A percentile compares a stretch with the other conserved stretches of the same genome.
Conservation (phyloP, 2,329 filamentous ascomycete genomes). For the Hysterium pulicare region DNA sequence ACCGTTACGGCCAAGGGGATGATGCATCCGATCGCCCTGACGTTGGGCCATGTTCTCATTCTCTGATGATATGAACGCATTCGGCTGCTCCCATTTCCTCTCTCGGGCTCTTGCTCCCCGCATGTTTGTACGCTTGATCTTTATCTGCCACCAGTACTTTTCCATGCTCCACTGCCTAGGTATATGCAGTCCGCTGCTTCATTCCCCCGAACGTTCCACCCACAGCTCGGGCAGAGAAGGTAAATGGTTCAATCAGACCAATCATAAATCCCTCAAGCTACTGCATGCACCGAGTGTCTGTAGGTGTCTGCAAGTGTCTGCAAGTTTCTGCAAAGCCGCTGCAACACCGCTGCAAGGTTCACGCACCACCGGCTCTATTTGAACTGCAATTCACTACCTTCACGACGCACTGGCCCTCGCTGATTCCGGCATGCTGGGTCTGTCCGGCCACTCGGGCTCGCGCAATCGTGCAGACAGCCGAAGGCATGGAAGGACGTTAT, state of each 20-base stretch:
- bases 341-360: conserved; percentile 9
- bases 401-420: conserved; percentile 8
- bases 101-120: no score
- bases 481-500: not conserved
- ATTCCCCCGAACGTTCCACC: no score
- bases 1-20: no score
- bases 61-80: no score
- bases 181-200: no score
- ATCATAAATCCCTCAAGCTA: conserved; percentile 6
- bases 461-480: not conserved
- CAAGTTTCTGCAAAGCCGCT: not conserved
- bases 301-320: not conserved
- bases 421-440: conserved; percentile 9
- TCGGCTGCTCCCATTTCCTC: no score
- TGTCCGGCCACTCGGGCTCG: conserved; percentile 8
- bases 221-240: not conserved
- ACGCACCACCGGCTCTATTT: conserved; percentile 6
- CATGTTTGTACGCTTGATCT: no score
- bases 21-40: no score
- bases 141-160: no score
- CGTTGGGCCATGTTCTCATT: no score
- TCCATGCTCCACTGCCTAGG: no score
- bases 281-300: conserved; percentile 6
- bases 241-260: conserved; percentile 19
- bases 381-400: conserved; percentile 7